Evolutionary conservation across 768 basidiomycete genomes (phyloP).

Genomic region (Dioszegia crocea): DNA sequence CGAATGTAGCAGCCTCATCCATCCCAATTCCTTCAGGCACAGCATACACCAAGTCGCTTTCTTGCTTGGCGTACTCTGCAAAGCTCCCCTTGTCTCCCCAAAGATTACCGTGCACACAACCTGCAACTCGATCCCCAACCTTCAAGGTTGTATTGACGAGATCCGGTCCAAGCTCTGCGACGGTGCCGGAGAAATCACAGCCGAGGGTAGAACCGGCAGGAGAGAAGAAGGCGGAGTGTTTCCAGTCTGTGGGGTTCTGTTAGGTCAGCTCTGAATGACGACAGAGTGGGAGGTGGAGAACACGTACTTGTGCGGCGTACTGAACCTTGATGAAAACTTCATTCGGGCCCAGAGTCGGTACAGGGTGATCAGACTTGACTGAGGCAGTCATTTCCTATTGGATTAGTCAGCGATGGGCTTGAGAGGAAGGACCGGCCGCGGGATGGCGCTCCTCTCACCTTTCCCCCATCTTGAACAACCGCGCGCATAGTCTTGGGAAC

Average conservation of each 20-base stretch:
- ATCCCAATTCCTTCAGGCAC: constrained; percentile 27
- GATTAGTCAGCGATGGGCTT: background rate
- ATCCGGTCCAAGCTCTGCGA: constrained; percentile 25
- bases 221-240: constrained; percentile 23
- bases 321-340: constrained; percentile 37
- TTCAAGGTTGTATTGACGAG: constrained; percentile 7
- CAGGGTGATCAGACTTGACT: constrained; percentile 21
- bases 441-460: no score
- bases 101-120: constrained; percentile 32
- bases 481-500: constrained; percentile 34
- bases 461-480: constrained; percentile 23
- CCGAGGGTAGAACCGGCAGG: constrained; percentile 29
- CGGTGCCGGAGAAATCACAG: constrained; percentile 33
- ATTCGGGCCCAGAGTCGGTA: constrained; percentile 25
- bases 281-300: background rate
- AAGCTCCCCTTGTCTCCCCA: constrained; percentile 32
- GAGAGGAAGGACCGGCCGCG: constrained; percentile 3
- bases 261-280: background rate
- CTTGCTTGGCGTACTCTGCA: constrained; percentile 28
- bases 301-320: constrained; percentile 33
- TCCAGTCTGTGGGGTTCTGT: constrained; percentile 41
- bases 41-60: constrained; percentile 31
- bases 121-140: constrained; percentile 36
- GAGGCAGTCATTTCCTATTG: constrained; percentile 12
- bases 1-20: constrained; percentile 29